phyloP scores from a whole-genome alignment of 495 filamentous ascomycete genomes.

The Podospora appendiculata region DNA sequence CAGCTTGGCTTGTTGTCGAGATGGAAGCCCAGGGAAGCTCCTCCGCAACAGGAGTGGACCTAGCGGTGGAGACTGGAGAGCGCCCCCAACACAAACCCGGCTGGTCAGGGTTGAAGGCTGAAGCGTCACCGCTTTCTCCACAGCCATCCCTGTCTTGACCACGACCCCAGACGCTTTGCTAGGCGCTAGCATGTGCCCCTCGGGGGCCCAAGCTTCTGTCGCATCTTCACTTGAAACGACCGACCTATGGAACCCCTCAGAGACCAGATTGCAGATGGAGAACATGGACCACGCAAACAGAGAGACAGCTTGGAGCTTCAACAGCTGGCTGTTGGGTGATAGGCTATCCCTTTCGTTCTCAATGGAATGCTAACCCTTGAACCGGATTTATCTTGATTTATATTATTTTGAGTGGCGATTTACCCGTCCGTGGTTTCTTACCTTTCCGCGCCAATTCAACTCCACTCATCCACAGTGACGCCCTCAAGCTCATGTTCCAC shows the following conservation, averaged over 20 bases:
- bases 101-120: no score
- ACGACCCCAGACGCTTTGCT: no score
- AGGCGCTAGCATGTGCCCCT: not conserved
- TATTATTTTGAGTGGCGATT: not conserved
- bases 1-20: no score
- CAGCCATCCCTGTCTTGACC: not conserved
- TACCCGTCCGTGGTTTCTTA: no score
- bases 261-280: conserved; percentile 10
- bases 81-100: no score
- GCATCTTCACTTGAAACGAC: conserved; percentile 6
- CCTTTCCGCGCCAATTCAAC: no score
- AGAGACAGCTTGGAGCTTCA: conserved; percentile 1
- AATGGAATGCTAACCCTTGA: not conserved
- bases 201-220: conserved; percentile 5
- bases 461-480: no score
- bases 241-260: conserved; percentile 4
- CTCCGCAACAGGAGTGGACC: no score
- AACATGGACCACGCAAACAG: not conserved
- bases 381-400: not conserved
- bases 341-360: not conserved
- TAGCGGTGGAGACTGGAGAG: no score
- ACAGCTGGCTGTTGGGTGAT: conserved; percentile 12
- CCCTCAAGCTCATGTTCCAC: not conserved
- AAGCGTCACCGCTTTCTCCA: not conserved
- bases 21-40: no score